Evolutionary conservation across 106 monocot genomes (phyloP).

Genomic region (Dendrobium catenatum): DNA sequence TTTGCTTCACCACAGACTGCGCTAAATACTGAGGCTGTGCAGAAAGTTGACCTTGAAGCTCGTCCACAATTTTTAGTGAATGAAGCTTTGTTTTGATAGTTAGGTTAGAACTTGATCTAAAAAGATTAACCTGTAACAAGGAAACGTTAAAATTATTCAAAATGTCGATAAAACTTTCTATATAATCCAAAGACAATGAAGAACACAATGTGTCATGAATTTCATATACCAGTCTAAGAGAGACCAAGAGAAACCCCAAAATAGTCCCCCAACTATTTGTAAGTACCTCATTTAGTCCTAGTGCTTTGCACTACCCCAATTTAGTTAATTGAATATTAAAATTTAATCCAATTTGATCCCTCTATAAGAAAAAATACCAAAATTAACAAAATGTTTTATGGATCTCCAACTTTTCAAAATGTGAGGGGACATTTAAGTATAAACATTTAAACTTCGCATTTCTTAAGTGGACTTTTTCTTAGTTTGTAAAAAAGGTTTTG

Average conservation of each 20-base stretch:
- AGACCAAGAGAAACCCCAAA: neutral
- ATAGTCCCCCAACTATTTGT: too few species aligned
- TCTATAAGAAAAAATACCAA: too few species aligned
- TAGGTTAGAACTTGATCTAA: slow-evolving; percentile 43
- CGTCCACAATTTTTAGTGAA: slow-evolving; percentile 78
- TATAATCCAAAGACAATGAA: neutral
- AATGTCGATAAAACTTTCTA: neutral
- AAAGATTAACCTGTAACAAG: slow-evolving; percentile 57
- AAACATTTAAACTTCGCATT: too few species aligned
- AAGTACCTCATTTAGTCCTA: too few species aligned
- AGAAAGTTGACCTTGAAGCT: slow-evolving; percentile 52
- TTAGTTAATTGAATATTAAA: too few species aligned
- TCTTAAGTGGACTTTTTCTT: too few species aligned
- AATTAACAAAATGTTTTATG: too few species aligned
- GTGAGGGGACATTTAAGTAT: too few species aligned
- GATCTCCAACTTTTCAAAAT: too few species aligned
- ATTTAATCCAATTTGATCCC: too few species aligned
- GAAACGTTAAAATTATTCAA: neutral
- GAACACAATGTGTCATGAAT: neutral
- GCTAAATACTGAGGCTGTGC: slow-evolving; percentile 48
- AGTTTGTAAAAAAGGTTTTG: too few species aligned
- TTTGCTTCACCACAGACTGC: slow-evolving; percentile 51
- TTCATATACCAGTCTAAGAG: neutral
- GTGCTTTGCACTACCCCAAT: too few species aligned
- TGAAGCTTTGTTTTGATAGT: slow-evolving; percentile 84